Evolutionary conservation across 768 basidiomycete species (phyloP).

Genomic region (Phallus indusiatus): DNA sequence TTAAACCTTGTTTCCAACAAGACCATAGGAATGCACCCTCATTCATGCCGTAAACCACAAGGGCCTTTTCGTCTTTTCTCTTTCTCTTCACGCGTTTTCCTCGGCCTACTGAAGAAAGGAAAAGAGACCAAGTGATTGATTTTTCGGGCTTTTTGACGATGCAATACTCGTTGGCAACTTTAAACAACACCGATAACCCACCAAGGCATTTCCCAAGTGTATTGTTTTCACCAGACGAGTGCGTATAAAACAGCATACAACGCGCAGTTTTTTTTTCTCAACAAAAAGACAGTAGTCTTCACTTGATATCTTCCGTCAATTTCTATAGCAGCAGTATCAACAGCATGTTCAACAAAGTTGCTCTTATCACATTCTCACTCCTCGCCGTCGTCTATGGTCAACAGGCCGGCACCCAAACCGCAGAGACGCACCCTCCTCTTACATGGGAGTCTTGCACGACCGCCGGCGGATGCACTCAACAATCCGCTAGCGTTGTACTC

Average conservation of each 20-base stretch:
- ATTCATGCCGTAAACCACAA: no score
- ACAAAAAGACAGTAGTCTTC: not conserved
- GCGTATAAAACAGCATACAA: not conserved
- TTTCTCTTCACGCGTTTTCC: not conserved
- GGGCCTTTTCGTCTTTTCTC: not conserved
- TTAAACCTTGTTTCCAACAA: no score
- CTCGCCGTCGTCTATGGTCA: constrained; percentile 13
- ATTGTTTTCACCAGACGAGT: not conserved
- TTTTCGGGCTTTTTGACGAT: not conserved
- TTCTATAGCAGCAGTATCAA: no score
- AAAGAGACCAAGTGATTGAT: not conserved
- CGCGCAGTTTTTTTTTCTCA: not conserved
- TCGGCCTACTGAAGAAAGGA: not conserved
- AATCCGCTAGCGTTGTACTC: constrained; percentile 29
- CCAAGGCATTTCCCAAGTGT: not conserved
- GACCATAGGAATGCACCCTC: no score
- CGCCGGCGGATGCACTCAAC: constrained; percentile 7
- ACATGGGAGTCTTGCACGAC: constrained; percentile 16
- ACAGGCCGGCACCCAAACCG: constrained; percentile 15
- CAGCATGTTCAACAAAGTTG: constrained; percentile 11
- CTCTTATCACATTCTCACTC: constrained; percentile 10
- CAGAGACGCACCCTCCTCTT: constrained; percentile 16
- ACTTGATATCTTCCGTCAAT: not conserved
- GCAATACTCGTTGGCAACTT: not conserved
- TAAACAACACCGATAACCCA: not conserved